These are phyloP conservation scores for Cryoendolithus antarcticus DNA, from an alignment of 2,329 filamentous ascomycete species.

Conservation along the genomic window DNA sequence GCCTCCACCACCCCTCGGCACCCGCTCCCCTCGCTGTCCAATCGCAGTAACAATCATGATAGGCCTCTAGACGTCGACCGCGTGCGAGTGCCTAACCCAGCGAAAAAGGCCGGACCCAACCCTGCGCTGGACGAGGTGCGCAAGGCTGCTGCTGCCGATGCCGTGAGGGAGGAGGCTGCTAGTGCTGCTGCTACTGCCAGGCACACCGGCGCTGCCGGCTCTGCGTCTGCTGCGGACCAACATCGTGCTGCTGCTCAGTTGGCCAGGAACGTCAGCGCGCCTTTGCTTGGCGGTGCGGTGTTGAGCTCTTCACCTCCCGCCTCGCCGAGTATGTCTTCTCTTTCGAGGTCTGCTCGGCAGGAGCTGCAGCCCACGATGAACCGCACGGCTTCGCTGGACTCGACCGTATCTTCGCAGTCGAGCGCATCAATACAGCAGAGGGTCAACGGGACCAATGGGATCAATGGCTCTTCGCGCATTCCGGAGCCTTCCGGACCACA, in stretches of 20 bases:
- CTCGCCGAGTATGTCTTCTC: constrained; percentile 25
- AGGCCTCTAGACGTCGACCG: constrained; percentile 4
- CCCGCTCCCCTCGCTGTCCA: constrained; percentile 2
- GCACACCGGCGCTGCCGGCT: no score
- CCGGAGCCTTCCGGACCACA: constrained; percentile 45
- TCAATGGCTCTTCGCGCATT: constrained; percentile 32
- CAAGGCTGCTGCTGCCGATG: constrained; percentile 14
- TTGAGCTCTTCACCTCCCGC: constrained; percentile 21
- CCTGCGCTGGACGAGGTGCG: constrained; percentile 14
- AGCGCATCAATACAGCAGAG: constrained; percentile 24
- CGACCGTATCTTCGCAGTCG: constrained; percentile 59
- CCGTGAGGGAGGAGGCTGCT: constrained; percentile 13
- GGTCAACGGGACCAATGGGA: constrained; percentile 7
- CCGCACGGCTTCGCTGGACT: constrained; percentile 83
- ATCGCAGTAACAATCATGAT: constrained; percentile 4
- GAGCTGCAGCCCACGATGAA: constrained; percentile 14
- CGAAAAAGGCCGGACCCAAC: constrained; percentile 10
- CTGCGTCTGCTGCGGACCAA: no score
- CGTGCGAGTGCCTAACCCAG: constrained; percentile 10
- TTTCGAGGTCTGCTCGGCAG: constrained; percentile 16
- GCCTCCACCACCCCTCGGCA: constrained; percentile 1
- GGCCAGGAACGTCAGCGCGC: constrained; percentile 8
- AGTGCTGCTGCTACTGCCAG: background rate
- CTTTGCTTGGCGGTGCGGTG: constrained; percentile 9
- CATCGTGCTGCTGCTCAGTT: no score